Base-by-base conservation (phyloP, 495 filamentous ascomycete species). In the Annulohypoxylon stygium region DNA sequence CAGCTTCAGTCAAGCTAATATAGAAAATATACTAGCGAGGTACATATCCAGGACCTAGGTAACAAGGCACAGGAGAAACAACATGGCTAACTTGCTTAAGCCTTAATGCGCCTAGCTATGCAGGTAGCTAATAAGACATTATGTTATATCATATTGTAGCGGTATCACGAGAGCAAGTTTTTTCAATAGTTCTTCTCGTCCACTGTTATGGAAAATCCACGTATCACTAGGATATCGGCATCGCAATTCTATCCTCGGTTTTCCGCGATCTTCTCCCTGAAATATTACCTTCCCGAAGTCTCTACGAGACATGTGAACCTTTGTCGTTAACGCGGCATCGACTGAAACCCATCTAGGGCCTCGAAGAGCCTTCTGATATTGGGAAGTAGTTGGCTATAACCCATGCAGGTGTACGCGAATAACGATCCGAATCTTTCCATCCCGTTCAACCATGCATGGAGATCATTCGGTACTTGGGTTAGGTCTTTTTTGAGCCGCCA, bases 401-500 rank as follows among this genome's bases (percentile, higher is more conserved):
- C 72, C 61, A 55, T 75, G 67, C 73, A 72, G 67, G 63, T 60
- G 23, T 33, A 57, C 14, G 57, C 23, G 33, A 66, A 75, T 30
- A 57, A 48, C 65, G 16, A 67, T 43, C 73, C 73, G 73, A 75
- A 23, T 72, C 50, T 75, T 75, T 54, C 73, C 73, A 71, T 75
- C 63, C 41, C 41, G 67, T 58, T 30, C 60, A 61, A 61, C 39
- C 59, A 47, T 75, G 61, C 63, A 72, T 72, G 69, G 30, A 68
- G 55, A 75, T 71, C 68, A 75, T 64, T 68, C 73, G 72, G 72
- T 70, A 70, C 72, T 75, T 72, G 69, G 73, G 69, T 71, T 69
- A 72, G 73, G 69, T 75, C 61, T 71, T 48, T 63, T 72, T 68
- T 64, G 47, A 68, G 73, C 69, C 57, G 69, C 73, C 69, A 75